Base-by-base conservation (phyloP, 2,329 filamentous ascomycete species). In the Colletotrichum caudatum region DNA sequence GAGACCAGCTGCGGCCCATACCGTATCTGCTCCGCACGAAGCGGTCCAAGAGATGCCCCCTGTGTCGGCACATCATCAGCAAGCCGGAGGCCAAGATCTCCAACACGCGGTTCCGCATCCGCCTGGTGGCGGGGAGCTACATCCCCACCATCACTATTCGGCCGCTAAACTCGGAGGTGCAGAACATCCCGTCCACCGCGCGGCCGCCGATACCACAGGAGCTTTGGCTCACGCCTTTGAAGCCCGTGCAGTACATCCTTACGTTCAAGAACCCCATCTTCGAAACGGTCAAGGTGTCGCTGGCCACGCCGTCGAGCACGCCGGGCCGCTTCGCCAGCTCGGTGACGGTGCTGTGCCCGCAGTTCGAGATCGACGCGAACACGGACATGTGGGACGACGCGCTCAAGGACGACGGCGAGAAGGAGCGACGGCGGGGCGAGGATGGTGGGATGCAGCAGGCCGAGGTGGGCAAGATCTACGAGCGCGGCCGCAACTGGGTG, bases 381-480 rank as follows among this genome's bases (percentile, higher is more conserved):
- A 96, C 94, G n/a, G 88, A 90, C 75, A 88, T 90, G 80, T 97
- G 81, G 92, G 95, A 98, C 76, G 96, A 98, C 78, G 95, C 95
- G 0, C 86, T 98, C 14, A 90, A 91, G 78, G 89, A 87, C 73
- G 80, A 83, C 73, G 80, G 79, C 62, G 79, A 79, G 29, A 74
- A 78, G 59, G 79, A 79, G 79, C 80, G 78, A 75, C 78, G 77
- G 78, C 82, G 77, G 76, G 79, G 79, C 76, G 84, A 82, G 77
- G 83, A 80, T 71, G 76, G 82, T 76, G 78, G 78, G 74, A 76
- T 84, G 62, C 88, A 90, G 60, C 90, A 90, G 78, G 89, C 93
- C 20, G 94, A 97, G 80, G 93, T 93, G 0, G 96, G 95, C 64
- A 98, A 98, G 82, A 91, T 98, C n/a, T 99, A 94, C 93, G 95